phyloP scores from a whole-genome alignment of 306 rosid genomes.

The Rosa chinensis region DNA sequence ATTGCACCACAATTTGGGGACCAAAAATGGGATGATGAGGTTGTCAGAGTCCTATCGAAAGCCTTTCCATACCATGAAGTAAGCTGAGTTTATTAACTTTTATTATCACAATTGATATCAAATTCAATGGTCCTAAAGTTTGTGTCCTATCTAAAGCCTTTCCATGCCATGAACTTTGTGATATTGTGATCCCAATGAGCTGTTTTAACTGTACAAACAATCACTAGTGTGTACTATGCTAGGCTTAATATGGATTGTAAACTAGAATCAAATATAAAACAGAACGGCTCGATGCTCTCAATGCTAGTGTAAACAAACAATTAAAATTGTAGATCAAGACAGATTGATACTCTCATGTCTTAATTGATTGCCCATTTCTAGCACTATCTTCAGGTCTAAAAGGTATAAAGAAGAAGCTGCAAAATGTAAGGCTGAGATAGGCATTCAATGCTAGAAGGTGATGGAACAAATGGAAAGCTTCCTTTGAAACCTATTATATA shows the following conservation, averaged over 20 bases:
- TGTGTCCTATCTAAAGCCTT: no score
- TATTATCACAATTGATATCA: background rate
- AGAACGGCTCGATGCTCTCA: background rate
- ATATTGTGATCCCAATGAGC: background rate
- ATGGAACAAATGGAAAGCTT: no score
- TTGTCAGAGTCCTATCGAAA: slow-evolving; percentile 58
- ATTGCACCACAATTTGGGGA: slow-evolving; percentile 89
- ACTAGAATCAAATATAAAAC: background rate
- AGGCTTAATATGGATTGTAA: background rate
- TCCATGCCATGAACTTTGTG: background rate
- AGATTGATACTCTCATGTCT: background rate
- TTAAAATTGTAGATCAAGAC: background rate
- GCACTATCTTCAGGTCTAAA: no score
- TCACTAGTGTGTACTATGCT: background rate
- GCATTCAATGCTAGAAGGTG: no score
- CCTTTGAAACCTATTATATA: no score
- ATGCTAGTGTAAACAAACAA: background rate
- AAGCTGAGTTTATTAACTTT: slow-evolving; percentile 25
- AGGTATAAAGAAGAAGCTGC: no score
- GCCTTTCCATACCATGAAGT: slow-evolving; percentile 75
- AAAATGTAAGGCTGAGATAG: no score
- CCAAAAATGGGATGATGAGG: slow-evolving; percentile 80
- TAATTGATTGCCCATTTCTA: no score
- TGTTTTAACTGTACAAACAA: background rate
- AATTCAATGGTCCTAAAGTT: background rate